A percentile compares a stretch with the other conserved stretches of the same genome.
These are phyloP conservation scores for Cadophora sp. DNA, from an alignment of 2,329 filamentous ascomycete genomes.

Conservation along the genomic window DNA sequence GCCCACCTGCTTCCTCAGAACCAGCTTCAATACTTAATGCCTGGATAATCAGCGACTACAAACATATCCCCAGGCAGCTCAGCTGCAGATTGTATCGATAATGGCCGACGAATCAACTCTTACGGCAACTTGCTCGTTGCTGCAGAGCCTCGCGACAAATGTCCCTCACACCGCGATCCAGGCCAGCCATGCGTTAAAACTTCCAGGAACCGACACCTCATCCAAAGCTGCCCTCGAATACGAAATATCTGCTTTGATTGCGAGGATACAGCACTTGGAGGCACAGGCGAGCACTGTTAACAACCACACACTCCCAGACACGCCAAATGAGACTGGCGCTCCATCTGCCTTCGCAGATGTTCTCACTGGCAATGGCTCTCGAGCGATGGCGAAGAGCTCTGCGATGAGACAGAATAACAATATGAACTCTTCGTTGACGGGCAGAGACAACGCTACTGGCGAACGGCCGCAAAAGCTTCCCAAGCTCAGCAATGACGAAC, in stretches of 20 bases:
- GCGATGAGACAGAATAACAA: slow-evolving; percentile 50
- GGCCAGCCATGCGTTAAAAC: slow-evolving; percentile 54
- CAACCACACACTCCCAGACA: slow-evolving; percentile 73
- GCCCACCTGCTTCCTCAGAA: slow-evolving; percentile 9
- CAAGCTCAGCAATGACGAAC: slow-evolving; percentile 77
- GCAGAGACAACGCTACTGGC: slow-evolving; percentile 39
- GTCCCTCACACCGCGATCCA: slow-evolving; percentile 32
- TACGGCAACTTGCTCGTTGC: slow-evolving; percentile 59
- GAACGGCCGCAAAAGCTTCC: slow-evolving; percentile 42
- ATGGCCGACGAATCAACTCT: slow-evolving; percentile 59
- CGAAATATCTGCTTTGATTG: slow-evolving; percentile 80
- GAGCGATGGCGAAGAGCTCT: slow-evolving; percentile 44
- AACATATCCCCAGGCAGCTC: slow-evolving; percentile 30
- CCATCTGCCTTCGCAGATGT: slow-evolving; percentile 69
- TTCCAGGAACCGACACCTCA: slow-evolving; percentile 78
- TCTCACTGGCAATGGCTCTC: slow-evolving; percentile 44
- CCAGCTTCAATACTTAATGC: slow-evolving; percentile 29
- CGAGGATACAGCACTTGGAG: slow-evolving; percentile 84
- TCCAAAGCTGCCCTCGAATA: slow-evolving; percentile 82
- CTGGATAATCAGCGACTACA: slow-evolving; percentile 33
- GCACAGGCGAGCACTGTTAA: slow-evolving; percentile 70
- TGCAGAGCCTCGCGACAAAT: slow-evolving; percentile 56
- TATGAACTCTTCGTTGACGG: slow-evolving; percentile 41
- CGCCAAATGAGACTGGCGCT: slow-evolving; percentile 76
- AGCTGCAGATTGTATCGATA: slow-evolving; percentile 35